Conservation (phyloP, 2,329 filamentous ascomycete species). For the Didymella arachidicola region DNA sequence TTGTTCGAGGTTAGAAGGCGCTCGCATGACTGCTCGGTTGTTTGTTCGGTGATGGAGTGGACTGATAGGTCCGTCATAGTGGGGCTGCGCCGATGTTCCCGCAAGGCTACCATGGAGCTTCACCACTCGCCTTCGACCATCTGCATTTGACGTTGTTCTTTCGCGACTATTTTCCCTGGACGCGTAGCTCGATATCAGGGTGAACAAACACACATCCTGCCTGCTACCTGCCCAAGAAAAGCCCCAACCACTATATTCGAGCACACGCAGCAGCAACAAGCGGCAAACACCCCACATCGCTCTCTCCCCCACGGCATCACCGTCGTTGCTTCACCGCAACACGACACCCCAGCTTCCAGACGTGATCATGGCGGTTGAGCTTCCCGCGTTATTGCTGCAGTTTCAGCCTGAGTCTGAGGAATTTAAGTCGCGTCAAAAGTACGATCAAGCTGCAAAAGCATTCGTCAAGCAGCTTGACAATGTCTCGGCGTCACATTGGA, state of each 20-base stretch:
- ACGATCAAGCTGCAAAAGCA: constrained; percentile 48
- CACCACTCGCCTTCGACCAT: constrained; percentile 21
- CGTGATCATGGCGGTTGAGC: constrained; percentile 41
- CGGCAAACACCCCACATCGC: constrained; percentile 31
- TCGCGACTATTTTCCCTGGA: neutral
- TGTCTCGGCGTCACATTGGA: constrained; percentile 43
- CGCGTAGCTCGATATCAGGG: neutral
- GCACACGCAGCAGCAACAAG: constrained; percentile 1
- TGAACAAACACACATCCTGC: neutral
- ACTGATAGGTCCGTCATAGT: constrained; percentile 23
- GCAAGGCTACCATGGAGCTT: constrained; percentile 36
- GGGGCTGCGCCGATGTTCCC: constrained; percentile 24
- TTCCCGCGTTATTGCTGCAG: constrained; percentile 37
- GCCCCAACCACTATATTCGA: neutral
- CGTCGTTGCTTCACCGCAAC: constrained; percentile 11
- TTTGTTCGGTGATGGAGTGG: neutral
- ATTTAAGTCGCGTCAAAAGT: constrained; percentile 48
- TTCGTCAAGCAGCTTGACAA: constrained; percentile 49
- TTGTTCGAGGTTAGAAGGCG: neutral
- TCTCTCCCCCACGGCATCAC: constrained; percentile 21
- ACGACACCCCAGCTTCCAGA: constrained; percentile 2
- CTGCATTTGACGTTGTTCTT: constrained; percentile 20
- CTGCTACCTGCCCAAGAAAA: neutral
- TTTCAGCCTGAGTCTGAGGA: constrained; percentile 48
- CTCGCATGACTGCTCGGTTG: neutral